A percentile compares a stretch with the other conserved stretches of the same genome.
These are phyloP conservation scores for Dittrichia graveolens DNA, from an alignment of 129 eudicot species.

Conservation along the genomic window DNA sequence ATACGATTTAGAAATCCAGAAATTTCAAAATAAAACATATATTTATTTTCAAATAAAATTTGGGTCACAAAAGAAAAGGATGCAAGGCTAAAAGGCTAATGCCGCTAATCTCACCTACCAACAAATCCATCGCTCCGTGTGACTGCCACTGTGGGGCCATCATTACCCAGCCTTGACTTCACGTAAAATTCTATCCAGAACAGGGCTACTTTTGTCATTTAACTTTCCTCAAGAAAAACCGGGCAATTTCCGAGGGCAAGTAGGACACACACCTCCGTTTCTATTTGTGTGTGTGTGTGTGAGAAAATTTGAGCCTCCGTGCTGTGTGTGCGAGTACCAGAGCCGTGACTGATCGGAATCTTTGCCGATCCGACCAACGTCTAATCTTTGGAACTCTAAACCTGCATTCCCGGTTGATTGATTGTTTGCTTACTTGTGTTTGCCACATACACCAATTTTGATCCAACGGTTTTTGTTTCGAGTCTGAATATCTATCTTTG, in stretches of 20 bases:
- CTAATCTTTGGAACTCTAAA: not conserved
- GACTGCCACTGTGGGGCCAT: slow-evolving; percentile 6
- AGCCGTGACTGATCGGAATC: slow-evolving; percentile 33
- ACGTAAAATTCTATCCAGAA: slow-evolving; percentile 15
- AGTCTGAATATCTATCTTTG: not conserved
- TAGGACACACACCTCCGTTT: slow-evolving; percentile 17
- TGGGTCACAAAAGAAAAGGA: not conserved
- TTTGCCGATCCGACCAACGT: slow-evolving; percentile 13
- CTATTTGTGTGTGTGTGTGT: slow-evolving; percentile 2
- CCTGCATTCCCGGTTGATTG: slow-evolving; percentile 23
- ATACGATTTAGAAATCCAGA: too few relatives aligned
- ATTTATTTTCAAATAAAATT: too few relatives aligned
- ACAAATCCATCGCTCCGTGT: slow-evolving; percentile 4
- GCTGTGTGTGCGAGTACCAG: not conserved
- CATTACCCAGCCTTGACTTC: slow-evolving; percentile 19
- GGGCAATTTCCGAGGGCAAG: slow-evolving; percentile 30
- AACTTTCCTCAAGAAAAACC: slow-evolving; percentile 17
- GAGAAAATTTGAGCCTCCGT: not conserved
- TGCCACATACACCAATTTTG: slow-evolving; percentile 21
- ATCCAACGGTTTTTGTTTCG: slow-evolving; percentile 12
- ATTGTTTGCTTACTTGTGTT: not conserved
- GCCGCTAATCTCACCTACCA: slow-evolving; percentile 26
- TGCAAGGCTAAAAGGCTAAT: too few relatives aligned
- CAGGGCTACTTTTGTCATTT: slow-evolving; percentile 17
- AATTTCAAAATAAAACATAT: too few relatives aligned